Conservation (phyloP, 2,329 filamentous ascomycete species). For the Sordariomycetes sp. region DNA sequence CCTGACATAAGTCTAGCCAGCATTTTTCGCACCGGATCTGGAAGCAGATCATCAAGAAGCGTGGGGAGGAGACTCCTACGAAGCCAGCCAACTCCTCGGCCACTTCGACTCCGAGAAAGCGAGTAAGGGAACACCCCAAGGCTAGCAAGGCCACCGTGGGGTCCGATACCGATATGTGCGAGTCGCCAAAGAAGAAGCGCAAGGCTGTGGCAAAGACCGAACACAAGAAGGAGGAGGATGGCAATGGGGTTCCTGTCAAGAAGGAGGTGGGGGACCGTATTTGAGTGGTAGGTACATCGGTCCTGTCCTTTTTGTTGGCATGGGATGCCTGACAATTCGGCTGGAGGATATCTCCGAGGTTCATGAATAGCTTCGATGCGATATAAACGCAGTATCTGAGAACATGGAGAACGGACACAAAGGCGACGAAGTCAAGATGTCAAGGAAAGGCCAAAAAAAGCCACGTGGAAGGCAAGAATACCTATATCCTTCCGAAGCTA, state of each 20-base stretch:
- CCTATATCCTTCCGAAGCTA: no score
- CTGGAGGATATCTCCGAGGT: no score
- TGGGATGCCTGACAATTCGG: no score
- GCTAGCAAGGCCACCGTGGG: conserved; percentile 7
- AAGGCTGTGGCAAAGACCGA: conserved; percentile 14
- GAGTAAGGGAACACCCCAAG: conserved; percentile 8
- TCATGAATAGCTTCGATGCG: no score
- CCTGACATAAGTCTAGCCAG: no score
- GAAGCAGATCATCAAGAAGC: conserved; percentile 17
- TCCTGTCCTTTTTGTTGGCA: background rate
- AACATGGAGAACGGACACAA: no score
- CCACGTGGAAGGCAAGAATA: no score
- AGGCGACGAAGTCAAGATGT: no score
- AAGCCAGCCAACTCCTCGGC: conserved; percentile 1
- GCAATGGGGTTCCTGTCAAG: conserved; percentile 8
- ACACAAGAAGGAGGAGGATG: background rate
- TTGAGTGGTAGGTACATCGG: background rate
- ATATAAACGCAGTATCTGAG: no score
- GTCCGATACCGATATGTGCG: conserved; percentile 8
- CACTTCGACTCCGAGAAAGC: background rate
- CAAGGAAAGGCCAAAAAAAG: no score
- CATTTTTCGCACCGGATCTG: conserved; percentile 24
- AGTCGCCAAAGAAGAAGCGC: conserved; percentile 14
- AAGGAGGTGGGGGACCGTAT: conserved; percentile 3
- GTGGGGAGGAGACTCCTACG: background rate